Base-by-base conservation (phyloP, 306 rosid species). In the Cucumis cinereus region DNA sequence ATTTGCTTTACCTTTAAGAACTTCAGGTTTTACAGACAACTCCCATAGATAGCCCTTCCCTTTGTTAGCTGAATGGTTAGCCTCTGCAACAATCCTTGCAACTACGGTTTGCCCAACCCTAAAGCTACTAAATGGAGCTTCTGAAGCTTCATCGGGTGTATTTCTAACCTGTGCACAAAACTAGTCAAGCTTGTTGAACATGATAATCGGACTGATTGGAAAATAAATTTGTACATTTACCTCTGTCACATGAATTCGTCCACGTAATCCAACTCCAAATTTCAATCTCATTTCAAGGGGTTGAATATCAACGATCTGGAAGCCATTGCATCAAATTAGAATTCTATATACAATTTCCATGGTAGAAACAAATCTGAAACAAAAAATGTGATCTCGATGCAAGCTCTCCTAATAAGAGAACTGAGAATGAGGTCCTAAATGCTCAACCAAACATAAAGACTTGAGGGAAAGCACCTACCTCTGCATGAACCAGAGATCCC, bases 401-500 rank as follows among this genome's bases (percentile, higher is more conserved):
- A 45, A 12, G 22, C 22, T 7, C 23, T 47, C 50, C 8, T 70
- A 5, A 22, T 43, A 22, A 52, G 52, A 41, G 26, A 24, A 49
- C 22, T 13, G 58, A 47, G 57, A 70, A 22, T 70, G 57, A 24
- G 56, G 57, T 26, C 58, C 35, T 13, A 70, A 24, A 70, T 15
- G 57, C 2, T 69, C 56, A 23, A 69, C 12, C 35, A 69, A 43
- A 22, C 30, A 47, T 24, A 14, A 69, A 70, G 40, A 70, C 16
- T 15, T 15, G 41, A 24, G 26, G 40, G 10, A 22, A 59, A 58
- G 7, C 23, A 43, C 38, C 59, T 86, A 93, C 98, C 97, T 94
- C 99, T 16, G 96, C 99, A 77, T 91, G 90, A 86, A 94, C 95
- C 74, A 90, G 74, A 80, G 92, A 88, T 76, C 99, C 99, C 83